phyloP scores from a whole-genome alignment of 192 early-diverging fungal species.

The Spizellomyces punctatus region DNA sequence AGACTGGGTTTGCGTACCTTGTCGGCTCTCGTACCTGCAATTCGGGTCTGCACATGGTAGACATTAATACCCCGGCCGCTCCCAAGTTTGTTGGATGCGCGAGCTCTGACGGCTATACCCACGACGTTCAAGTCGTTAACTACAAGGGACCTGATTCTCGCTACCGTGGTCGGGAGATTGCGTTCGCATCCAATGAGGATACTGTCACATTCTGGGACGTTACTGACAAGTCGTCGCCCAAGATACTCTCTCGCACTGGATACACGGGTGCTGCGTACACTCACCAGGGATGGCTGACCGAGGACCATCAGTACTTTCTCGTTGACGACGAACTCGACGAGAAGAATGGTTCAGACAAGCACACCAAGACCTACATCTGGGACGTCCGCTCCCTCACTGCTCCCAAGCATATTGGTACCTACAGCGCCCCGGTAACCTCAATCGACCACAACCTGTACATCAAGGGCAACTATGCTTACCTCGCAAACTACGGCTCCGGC shows the following conservation, averaged over 20 bases:
- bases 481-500: slow-evolving; percentile 11
- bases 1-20: neutral
- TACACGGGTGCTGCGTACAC: slow-evolving; percentile 7
- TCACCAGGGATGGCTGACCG: slow-evolving; percentile 14
- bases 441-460: slow-evolving; percentile 16
- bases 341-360: neutral
- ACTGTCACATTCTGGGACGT: slow-evolving; percentile 8
- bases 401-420: slow-evolving; percentile 1
- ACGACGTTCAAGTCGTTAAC: slow-evolving; percentile 4
- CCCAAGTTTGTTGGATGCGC: slow-evolving; percentile 12
- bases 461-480: slow-evolving; percentile 13
- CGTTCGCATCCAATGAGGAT: neutral
- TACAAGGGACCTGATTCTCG: slow-evolving; percentile 1
- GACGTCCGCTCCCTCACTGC: neutral
- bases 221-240: neutral
- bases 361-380: slow-evolving; percentile 12
- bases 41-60: slow-evolving; percentile 4
- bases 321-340: slow-evolving; percentile 10
- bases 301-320: slow-evolving; percentile 3
- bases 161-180: slow-evolving; percentile 3
- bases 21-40: slow-evolving; percentile 8
- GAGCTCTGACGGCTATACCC: neutral
- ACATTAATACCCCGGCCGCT: neutral
- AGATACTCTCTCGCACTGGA: neutral
- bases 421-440: neutral